Evolutionary conservation across 345 rosid species (phyloP).

Genomic region (Passiflora organensis): DNA sequence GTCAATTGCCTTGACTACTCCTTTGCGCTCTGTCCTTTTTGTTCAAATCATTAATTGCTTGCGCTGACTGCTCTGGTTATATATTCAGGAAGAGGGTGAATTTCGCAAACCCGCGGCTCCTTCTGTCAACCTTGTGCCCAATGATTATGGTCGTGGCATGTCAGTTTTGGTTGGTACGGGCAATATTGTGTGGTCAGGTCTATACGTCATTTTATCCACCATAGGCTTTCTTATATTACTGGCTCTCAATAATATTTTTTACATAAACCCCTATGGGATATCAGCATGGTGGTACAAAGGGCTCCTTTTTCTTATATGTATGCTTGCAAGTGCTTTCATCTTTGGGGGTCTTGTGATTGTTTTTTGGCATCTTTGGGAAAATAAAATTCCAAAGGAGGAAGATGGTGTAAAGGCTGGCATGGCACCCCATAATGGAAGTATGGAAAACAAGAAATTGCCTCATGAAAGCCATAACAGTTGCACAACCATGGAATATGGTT

Average conservation of each 20-base stretch:
- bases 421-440: slow-evolving; percentile 6
- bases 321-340: slow-evolving; percentile 52
- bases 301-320: slow-evolving; percentile 55
- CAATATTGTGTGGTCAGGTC: slow-evolving; percentile 64
- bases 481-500: slow-evolving; percentile 48
- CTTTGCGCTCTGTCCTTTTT: too few species aligned
- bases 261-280: slow-evolving; percentile 50
- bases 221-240: slow-evolving; percentile 48
- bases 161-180: slow-evolving; percentile 79
- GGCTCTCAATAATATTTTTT: slow-evolving; percentile 43
- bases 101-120: slow-evolving; percentile 19
- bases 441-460: slow-evolving; percentile 8
- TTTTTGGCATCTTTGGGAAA: slow-evolving; percentile 71
- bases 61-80: slow-evolving; percentile 8
- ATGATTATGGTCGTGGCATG: slow-evolving; percentile 42
- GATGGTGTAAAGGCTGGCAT: slow-evolving; percentile 11
- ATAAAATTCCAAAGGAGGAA: slow-evolving; percentile 17
- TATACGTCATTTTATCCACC: slow-evolving; percentile 49
- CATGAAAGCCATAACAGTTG: slow-evolving; percentile 19
- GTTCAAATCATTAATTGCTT: not conserved
- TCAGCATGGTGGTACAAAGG: slow-evolving; percentile 83
- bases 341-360: slow-evolving; percentile 69
- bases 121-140: slow-evolving; percentile 30
- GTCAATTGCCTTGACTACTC: too few species aligned
- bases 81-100: slow-evolving; percentile 71